phyloP scores from a whole-genome alignment of 1,139 yeast species.

The Nakaseomyces delphensis region DNA sequence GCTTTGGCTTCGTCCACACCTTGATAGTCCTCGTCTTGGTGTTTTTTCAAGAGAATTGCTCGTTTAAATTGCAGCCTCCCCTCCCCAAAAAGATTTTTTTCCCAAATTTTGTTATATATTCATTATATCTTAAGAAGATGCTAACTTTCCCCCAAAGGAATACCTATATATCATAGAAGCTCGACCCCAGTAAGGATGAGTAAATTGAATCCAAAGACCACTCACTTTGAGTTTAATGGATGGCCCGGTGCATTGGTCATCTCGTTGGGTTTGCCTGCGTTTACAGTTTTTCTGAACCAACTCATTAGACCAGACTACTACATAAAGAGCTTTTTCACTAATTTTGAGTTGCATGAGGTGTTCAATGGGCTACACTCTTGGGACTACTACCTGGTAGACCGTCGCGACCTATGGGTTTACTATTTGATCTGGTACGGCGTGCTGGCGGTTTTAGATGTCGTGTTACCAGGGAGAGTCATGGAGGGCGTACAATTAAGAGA shows the following conservation, averaged over 20 bases:
- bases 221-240: constrained; percentile 69
- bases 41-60: no score
- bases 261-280: constrained; percentile 56
- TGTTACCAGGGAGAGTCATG: constrained; percentile 64
- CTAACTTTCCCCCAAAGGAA: no score
- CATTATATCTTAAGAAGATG: no score
- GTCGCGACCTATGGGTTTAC: constrained; percentile 44
- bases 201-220: constrained; percentile 63
- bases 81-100: no score
- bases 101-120: no score
- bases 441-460: constrained; percentile 52
- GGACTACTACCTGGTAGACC: constrained; percentile 26
- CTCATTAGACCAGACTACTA: constrained; percentile 50
- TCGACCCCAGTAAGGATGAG: neutral
- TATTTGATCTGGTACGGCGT: constrained; percentile 70
- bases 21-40: no score
- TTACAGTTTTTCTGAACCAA: constrained; percentile 52
- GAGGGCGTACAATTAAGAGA: constrained; percentile 70
- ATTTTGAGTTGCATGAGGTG: constrained; percentile 37
- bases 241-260: constrained; percentile 62
- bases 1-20: neutral
- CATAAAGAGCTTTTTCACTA: constrained; percentile 37
- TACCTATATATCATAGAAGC: no score
- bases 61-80: no score
- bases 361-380: constrained; percentile 24